Evolutionary conservation across 805 yeast genomes (phyloP).

Genomic region (Sungouiozyma intestinalis): DNA sequence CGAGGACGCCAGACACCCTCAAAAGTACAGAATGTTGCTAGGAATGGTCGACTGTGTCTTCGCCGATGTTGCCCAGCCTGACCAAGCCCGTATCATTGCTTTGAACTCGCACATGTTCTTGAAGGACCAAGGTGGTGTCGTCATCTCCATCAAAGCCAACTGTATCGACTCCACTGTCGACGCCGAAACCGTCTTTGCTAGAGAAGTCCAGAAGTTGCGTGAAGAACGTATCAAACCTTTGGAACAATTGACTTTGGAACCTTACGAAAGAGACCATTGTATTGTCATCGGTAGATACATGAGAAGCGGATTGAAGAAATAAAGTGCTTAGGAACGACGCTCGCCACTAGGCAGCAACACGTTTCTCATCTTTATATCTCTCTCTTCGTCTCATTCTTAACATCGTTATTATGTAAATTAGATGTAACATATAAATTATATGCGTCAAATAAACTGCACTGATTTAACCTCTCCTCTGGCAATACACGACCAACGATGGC

Average conservation of each 20-base stretch:
- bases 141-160: conserved; percentile 98
- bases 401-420: neutral
- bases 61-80: conserved; percentile 99
- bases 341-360: neutral
- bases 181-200: conserved; percentile 98
- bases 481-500: no score
- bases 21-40: conserved; percentile 96
- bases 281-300: conserved; percentile 94
- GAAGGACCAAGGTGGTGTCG: conserved; percentile 97
- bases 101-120: conserved; percentile 96
- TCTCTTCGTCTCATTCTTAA: neutral
- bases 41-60: conserved; percentile 99
- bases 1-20: conserved; percentile 99
- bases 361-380: neutral
- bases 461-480: no score
- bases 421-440: neutral
- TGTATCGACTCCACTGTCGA: conserved; percentile 99
- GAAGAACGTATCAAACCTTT: conserved; percentile 98
- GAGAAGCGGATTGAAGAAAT: conserved; percentile 62
- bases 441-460: neutral
- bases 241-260: conserved; percentile 97
- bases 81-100: conserved; percentile 99
- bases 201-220: conserved; percentile 98
- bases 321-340: no score
- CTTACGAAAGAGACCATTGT: conserved; percentile 99